Evolutionary conservation across 1,284 basidiomycete species (phyloP).

Genomic region (Cryptococcus maquisensis): DNA sequence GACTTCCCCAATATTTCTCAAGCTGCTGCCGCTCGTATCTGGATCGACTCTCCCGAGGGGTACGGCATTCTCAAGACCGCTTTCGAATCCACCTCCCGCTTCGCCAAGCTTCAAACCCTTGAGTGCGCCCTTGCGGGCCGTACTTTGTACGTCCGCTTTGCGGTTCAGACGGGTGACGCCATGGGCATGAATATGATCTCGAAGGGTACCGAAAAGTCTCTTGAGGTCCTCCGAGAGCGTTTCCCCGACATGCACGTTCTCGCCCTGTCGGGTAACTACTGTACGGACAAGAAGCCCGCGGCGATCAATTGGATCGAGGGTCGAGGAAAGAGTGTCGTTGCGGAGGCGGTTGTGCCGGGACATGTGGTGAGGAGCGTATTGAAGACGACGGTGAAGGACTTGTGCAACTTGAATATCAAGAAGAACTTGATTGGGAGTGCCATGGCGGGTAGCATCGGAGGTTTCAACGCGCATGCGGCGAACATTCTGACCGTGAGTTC

Average conservation of each 20-base stretch:
- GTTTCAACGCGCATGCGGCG: conserved; percentile 97
- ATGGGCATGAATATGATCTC: conserved; percentile 99
- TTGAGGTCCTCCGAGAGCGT: conserved; percentile 70
- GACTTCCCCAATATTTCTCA: conserved; percentile 81
- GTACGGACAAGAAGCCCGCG: conserved; percentile 99
- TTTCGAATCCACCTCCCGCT: conserved; percentile 91
- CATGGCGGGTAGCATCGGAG: conserved; percentile 95
- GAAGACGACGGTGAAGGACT: conserved; percentile 87
- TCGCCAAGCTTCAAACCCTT: conserved; percentile 74
- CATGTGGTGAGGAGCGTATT: conserved; percentile 81
- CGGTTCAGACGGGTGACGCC: conserved; percentile 92
- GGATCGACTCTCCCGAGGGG: conserved; percentile 84
- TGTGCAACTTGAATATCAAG: conserved; percentile 92
- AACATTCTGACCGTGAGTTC: conserved; percentile 77
- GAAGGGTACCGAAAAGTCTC: conserved; percentile 90
- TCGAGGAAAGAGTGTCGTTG: conserved; percentile 93
- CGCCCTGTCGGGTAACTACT: conserved; percentile 95
- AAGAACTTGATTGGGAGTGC: conserved; percentile 97
- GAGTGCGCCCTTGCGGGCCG: conserved; percentile 85
- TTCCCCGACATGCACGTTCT: conserved; percentile 95
- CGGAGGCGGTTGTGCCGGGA: conserved; percentile 89
- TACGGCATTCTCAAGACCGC: conserved; percentile 71
- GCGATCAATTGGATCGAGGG: conserved; percentile 99
- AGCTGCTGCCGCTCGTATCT: conserved; percentile 79
- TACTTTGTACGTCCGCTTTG: conserved; percentile 92